Conservation (phyloP, 805 yeast genomes). For the Ascoidea asiatica region DNA sequence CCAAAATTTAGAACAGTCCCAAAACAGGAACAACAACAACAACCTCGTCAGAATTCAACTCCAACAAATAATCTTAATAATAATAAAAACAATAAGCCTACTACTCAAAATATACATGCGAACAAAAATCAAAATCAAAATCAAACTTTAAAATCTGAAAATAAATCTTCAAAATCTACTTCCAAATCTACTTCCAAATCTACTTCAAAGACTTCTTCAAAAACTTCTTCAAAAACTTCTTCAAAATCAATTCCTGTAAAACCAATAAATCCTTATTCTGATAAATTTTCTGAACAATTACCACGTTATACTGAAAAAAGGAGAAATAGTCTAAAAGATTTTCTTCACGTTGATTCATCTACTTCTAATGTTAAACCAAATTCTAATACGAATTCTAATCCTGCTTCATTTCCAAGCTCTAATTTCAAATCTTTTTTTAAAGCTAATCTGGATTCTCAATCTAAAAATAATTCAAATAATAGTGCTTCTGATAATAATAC, state of each 20-base stretch:
- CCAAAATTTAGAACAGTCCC: slow-evolving; percentile 2
- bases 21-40: slow-evolving; percentile 5
- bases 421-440: too few relatives aligned
- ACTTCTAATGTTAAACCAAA: neutral
- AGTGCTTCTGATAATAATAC: too few relatives aligned
- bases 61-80: neutral
- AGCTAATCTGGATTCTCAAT: neutral
- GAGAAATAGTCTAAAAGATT: neutral
- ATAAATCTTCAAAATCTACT: neutral
- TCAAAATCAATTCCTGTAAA: too few relatives aligned
- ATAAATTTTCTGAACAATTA: neutral
- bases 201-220: too few relatives aligned
- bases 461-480: too few relatives aligned
- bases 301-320: too few relatives aligned
- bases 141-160: neutral
- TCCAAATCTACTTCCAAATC: neutral
- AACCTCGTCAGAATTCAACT: slow-evolving; percentile 1
- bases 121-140: too few relatives aligned
- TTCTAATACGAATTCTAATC: neutral
- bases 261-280: neutral
- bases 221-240: neutral
- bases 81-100: neutral
- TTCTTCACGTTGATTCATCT: neutral
- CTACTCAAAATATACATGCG: neutral
- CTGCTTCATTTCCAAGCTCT: neutral